Conservation (phyloP, 306 rosid genomes). For the Parietaria judaica region DNA sequence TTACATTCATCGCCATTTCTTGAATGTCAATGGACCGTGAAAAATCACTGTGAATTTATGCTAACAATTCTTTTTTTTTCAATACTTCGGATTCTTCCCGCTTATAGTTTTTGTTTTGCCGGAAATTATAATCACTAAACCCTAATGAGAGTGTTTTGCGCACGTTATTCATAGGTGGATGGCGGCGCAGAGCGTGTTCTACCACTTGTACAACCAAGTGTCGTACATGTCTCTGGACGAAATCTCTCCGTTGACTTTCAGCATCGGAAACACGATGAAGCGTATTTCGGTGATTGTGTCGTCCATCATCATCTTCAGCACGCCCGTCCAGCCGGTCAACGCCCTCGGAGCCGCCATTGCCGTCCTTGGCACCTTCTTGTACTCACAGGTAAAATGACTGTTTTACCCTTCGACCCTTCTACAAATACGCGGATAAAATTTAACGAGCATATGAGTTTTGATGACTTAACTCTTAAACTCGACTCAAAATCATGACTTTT, state of each 20-base stretch:
- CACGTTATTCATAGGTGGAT: constrained; percentile 54
- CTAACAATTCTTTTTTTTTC: no score
- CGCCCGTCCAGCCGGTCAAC: constrained; percentile 91
- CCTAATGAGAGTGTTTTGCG: no score
- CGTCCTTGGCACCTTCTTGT: constrained; percentile 82
- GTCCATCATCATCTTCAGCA: constrained; percentile 87
- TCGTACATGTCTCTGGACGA: constrained; percentile 96
- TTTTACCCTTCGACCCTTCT: neutral
- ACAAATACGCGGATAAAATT: no score
- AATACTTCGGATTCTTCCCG: no score
- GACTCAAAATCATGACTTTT: no score
- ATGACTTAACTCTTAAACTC: no score
- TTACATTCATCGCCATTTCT: no score
- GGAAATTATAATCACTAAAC: no score
- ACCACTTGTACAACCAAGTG: constrained; percentile 93
- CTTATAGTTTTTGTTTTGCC: no score
- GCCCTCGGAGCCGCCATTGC: constrained; percentile 97
- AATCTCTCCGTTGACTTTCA: constrained; percentile 95
- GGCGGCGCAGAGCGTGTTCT: constrained; percentile 90
- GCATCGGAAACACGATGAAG: constrained; percentile 97
- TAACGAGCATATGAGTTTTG: no score
- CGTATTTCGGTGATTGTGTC: constrained; percentile 93
- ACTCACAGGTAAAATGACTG: constrained; percentile 66
- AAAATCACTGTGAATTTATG: no score
- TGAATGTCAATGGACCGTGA: no score